Conservation (phyloP, 306 rosid genomes). For the Gynostemma pentaphyllum region DNA sequence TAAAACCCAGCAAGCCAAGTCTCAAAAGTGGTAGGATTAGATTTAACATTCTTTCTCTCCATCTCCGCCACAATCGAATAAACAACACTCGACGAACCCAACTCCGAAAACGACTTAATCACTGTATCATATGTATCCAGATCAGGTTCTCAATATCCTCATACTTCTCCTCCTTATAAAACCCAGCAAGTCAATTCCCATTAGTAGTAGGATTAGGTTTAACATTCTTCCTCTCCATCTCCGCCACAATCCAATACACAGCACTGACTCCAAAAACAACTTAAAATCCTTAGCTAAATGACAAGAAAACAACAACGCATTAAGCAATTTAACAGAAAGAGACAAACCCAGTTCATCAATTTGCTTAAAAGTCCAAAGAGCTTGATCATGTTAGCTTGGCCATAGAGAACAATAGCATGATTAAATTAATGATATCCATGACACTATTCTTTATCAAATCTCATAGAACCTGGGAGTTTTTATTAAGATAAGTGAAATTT, state of each 20-base stretch:
- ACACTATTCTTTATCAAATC: no score
- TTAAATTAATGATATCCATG: no score
- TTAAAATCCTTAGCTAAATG: constrained; percentile 41
- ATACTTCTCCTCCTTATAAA: constrained; percentile 45
- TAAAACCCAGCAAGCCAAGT: constrained; percentile 44
- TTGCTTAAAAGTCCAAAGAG: constrained; percentile 35
- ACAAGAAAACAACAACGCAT: constrained; percentile 49
- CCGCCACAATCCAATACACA: constrained; percentile 47
- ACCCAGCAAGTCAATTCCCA: constrained; percentile 38
- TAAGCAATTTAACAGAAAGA: constrained; percentile 48
- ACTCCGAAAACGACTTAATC: constrained; percentile 47
- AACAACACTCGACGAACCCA: constrained; percentile 42
- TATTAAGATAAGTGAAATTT: no score
- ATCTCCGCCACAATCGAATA: constrained; percentile 61
- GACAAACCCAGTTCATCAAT: constrained; percentile 24
- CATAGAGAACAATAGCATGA: constrained; percentile 65
- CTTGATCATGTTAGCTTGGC: constrained; percentile 70
- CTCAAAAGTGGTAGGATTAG: constrained; percentile 33
- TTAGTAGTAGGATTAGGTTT: constrained; percentile 50
- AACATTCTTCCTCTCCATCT: constrained; percentile 55
- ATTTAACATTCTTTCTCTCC: constrained; percentile 45
- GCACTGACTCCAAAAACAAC: constrained; percentile 45
- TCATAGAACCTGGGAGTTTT: no score
- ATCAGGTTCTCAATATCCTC: constrained; percentile 62
- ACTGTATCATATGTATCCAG: constrained; percentile 52